These are phyloP conservation scores for Mesembryanthemum crystallinum DNA, from an alignment of 148 eudicot genomes.

Conservation along the genomic window DNA sequence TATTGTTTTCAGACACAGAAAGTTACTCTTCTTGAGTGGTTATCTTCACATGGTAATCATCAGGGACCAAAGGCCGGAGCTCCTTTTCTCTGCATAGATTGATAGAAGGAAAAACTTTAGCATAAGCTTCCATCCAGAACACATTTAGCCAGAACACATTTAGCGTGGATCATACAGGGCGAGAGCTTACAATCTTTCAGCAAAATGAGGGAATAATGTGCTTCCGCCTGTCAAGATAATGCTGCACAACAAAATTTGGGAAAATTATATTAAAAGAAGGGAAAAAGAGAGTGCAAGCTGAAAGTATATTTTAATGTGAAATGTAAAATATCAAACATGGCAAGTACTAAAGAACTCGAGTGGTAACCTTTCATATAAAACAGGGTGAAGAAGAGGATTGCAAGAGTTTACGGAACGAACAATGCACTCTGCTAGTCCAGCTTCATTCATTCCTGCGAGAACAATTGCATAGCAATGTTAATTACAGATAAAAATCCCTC, in stretches of 20 bases:
- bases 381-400: conserved; percentile 89
- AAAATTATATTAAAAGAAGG: conserved; percentile 1
- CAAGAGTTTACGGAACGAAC: conserved; percentile 88
- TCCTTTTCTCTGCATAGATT: conserved; percentile 67
- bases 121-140: background rate
- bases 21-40: conserved; percentile 89
- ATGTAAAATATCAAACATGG: background rate
- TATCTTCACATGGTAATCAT: conserved; percentile 78
- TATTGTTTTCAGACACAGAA: conserved; percentile 6
- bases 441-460: conserved; percentile 44
- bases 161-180: background rate
- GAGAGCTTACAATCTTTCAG: conserved; percentile 85
- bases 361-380: conserved; percentile 80
- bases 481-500: background rate
- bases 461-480: background rate
- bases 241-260: conserved; percentile 40
- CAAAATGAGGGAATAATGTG: conserved; percentile 85
- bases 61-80: conserved; percentile 94
- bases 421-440: conserved; percentile 96
- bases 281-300: background rate
- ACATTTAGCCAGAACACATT: background rate
- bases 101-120: conserved; percentile 6
- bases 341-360: background rate
- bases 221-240: conserved; percentile 96
- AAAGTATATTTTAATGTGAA: background rate